Percentiles rank a stretch among this genome's conserved stretches.
Conservation (phyloP, 2,329 filamentous ascomycete genomes). For the Diaporthe batatas region DNA sequence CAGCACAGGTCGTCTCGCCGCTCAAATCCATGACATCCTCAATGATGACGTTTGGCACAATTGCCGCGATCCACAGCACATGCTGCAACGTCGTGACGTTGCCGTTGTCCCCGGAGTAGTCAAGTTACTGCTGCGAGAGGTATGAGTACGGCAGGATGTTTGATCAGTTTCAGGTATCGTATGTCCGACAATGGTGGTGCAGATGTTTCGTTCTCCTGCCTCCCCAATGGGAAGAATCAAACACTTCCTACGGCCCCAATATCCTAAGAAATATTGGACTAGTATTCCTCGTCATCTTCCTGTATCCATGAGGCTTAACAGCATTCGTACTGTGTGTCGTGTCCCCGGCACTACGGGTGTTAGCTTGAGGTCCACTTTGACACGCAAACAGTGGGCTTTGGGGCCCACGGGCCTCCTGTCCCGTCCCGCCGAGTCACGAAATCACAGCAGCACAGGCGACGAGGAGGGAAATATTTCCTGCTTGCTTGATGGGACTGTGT, state of each 20-base stretch:
- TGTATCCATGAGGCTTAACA: slow-evolving; percentile 10
- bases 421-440: slow-evolving; percentile 22
- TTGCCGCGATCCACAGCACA: slow-evolving; percentile 30
- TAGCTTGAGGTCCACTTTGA: slow-evolving; percentile 17
- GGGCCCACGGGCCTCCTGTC: slow-evolving; percentile 3
- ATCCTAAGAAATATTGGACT: neutral
- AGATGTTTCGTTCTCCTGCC: neutral
- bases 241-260: neutral
- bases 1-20: slow-evolving; percentile 30
- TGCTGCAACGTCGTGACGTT: slow-evolving; percentile 31
- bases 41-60: slow-evolving; percentile 34
- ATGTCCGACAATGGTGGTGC: too few relatives aligned
- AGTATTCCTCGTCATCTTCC: slow-evolving; percentile 1
- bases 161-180: slow-evolving; percentile 33
- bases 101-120: slow-evolving; percentile 21
- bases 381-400: slow-evolving; percentile 5
- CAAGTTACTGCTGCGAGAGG: neutral
- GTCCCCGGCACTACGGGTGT: slow-evolving; percentile 1
- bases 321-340: slow-evolving; percentile 9
- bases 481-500: neutral
- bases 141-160: slow-evolving; percentile 27
- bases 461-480: slow-evolving; percentile 7
- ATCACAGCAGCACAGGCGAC: neutral
- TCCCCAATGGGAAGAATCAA: neutral
- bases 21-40: slow-evolving; percentile 36